Evolutionary conservation across 1,284 basidiomycete genomes (phyloP), one percentile per base, ranked within the genome.

Genomic region (Phenoliferia sp.): DNA sequence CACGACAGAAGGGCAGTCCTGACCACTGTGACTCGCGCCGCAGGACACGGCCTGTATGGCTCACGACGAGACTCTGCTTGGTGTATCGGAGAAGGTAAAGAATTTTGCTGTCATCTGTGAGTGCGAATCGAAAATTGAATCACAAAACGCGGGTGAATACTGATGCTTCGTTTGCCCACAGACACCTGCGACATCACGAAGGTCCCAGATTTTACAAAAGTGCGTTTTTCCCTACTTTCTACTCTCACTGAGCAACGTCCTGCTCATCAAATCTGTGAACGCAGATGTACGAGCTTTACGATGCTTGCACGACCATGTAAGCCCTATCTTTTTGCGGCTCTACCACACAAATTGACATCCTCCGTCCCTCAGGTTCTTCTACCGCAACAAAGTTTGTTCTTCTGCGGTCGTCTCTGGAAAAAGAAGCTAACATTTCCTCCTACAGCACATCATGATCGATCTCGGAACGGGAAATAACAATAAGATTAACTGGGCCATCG

Each of bases 201-300:
- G 73, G 96, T 99, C 1, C 96, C 96, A 1, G 95, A 99, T 78
- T 99, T 99, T 80, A 99, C 95, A 81, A 99, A 96, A 87, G 94
- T 90, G 73, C 70, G 85, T 75, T 62, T 39, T 28, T 15, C 39
- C 59, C 16, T 36, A 28, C 32, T 33, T 50, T 4, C 39, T 10
- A 1, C 31, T 19, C 19, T 31, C 4, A 26, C 5, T 54, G 26
- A 59, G n/a, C 31, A 17, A 12, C 12, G n/a, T 29, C 44, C 48
- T 26, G 34, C 54, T 56, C 12, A 1, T 10, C 34, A 1, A 4
- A 65, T 39, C 29, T 17, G n/a, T 16, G 5, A 7, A 3, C 3
- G 26, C 76, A 93, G 90, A 93, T 93, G 90, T 93, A 92, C 77
- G 90, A 93, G 78, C 82, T 97, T 80, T 97, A 97, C 79, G 94